Conservation (phyloP, 805 yeast species). For the Cyberlindnera saturnus region DNA sequence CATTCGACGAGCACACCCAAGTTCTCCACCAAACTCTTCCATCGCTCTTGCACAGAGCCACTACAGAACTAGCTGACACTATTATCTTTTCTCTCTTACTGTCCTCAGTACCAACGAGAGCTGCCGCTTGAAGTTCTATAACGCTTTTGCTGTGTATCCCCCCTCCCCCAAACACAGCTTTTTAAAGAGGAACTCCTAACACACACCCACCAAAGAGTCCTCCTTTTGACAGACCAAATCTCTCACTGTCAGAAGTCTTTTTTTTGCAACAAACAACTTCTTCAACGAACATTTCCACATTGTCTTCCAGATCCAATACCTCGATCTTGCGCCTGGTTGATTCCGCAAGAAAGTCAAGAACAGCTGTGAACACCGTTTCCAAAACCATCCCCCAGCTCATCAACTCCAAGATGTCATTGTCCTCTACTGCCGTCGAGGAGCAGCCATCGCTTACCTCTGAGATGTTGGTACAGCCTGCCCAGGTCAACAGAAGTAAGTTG, state of each 20-base stretch:
- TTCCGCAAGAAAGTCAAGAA: slow-evolving; percentile 18
- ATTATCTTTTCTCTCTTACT: no score
- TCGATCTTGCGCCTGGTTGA: slow-evolving; percentile 21
- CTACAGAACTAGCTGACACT: no score
- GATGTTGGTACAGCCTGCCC: slow-evolving; percentile 1
- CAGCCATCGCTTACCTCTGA: not conserved
- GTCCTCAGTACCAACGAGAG: slow-evolving; percentile 33
- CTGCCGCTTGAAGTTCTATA: slow-evolving; percentile 40
- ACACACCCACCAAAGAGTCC: not conserved
- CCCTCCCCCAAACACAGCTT: not conserved
- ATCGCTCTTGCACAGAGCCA: not conserved
- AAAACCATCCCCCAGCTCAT: not conserved
- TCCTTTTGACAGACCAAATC: not conserved
- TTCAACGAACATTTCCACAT: slow-evolving; percentile 4
- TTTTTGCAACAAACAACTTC: not conserved
- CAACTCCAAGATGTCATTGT: slow-evolving; percentile 14
- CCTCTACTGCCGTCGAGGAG: slow-evolving; percentile 9
- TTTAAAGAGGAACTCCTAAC: not conserved
- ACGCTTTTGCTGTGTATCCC: slow-evolving; percentile 2
- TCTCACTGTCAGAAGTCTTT: not conserved
- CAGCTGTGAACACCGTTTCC: not conserved
- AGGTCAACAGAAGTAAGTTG: slow-evolving; percentile 8
- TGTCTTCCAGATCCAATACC: slow-evolving; percentile 15
- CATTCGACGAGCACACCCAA: not conserved
- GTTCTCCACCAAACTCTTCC: not conserved